Conservation (phyloP, 257 asterid genomes). For the Perilla frutescens region DNA sequence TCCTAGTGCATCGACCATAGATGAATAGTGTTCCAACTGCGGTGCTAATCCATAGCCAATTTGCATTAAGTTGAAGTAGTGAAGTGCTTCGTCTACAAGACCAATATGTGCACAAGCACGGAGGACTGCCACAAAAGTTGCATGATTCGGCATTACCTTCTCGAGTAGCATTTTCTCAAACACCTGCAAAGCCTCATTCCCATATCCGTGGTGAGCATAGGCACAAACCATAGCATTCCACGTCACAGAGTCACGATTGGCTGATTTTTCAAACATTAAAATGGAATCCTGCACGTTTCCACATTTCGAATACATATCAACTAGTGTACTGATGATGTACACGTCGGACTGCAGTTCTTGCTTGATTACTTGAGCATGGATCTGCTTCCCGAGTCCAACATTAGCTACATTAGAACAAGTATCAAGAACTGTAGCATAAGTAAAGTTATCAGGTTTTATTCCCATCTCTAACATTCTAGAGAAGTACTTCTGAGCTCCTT, state of each 20-base stretch:
- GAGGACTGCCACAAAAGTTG: slow-evolving; percentile 87
- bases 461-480: slow-evolving; percentile 70
- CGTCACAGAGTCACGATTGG: slow-evolving; percentile 72
- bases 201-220: slow-evolving; percentile 81
- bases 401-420: slow-evolving; percentile 87
- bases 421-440: slow-evolving; percentile 89
- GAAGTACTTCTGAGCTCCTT: slow-evolving; percentile 75
- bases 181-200: slow-evolving; percentile 61
- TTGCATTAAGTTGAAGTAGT: slow-evolving; percentile 67
- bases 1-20: slow-evolving; percentile 87
- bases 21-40: slow-evolving; percentile 82
- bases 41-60: slow-evolving; percentile 61
- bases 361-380: slow-evolving; percentile 89
- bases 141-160: slow-evolving; percentile 68
- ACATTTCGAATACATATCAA: slow-evolving; percentile 95
- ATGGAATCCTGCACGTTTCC: slow-evolving; percentile 77
- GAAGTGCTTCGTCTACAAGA: slow-evolving; percentile 63
- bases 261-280: slow-evolving; percentile 72
- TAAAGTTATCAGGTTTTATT: slow-evolving; percentile 75
- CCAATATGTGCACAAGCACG: slow-evolving; percentile 94
- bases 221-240: slow-evolving; percentile 93
- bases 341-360: slow-evolving; percentile 76
- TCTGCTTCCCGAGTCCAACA: slow-evolving; percentile 83
- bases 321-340: slow-evolving; percentile 81
- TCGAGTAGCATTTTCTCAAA: slow-evolving; percentile 65